phyloP scores from a whole-genome alignment of 192 early-diverging fungal genomes.

The Coemansia sp. region DNA sequence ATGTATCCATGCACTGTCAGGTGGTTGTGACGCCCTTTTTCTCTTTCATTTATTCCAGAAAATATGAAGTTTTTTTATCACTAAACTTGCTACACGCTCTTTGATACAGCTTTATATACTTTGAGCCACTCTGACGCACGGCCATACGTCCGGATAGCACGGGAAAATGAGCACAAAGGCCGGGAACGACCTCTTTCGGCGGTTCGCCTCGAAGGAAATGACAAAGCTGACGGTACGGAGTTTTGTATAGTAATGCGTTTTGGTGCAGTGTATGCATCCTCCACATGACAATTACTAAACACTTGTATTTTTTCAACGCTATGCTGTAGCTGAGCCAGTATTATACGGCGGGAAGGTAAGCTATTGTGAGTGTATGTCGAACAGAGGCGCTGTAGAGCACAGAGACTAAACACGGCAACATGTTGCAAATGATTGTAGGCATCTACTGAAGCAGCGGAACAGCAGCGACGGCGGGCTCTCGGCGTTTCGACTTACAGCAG shows the following conservation, averaged over 20 bases:
- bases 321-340: conserved; percentile 43
- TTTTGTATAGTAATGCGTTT: neutral
- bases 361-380: neutral
- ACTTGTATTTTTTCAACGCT: conserved; percentile 11
- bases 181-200: conserved; percentile 35
- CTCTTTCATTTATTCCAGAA: neutral
- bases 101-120: neutral
- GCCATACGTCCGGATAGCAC: neutral
- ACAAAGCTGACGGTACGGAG: conserved; percentile 39
- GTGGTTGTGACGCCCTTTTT: neutral
- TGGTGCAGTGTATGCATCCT: neutral
- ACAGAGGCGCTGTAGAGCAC: neutral
- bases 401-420: neutral
- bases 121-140: no score
- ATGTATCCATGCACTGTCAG: neutral
- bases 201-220: conserved; percentile 53
- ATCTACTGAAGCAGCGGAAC: conserved; percentile 47
- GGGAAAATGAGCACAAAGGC: conserved; percentile 14
- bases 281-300: neutral
- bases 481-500: conserved; percentile 51
- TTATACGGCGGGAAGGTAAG: conserved; percentile 45
- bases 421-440: conserved; percentile 2
- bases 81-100: neutral
- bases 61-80: neutral
- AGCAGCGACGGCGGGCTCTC: conserved; percentile 39